A percentile compares a stretch with the other conserved stretches of the same genome.
Conservation (phyloP, 441 rosid species). For the Euphorbia schlechtendalii region DNA sequence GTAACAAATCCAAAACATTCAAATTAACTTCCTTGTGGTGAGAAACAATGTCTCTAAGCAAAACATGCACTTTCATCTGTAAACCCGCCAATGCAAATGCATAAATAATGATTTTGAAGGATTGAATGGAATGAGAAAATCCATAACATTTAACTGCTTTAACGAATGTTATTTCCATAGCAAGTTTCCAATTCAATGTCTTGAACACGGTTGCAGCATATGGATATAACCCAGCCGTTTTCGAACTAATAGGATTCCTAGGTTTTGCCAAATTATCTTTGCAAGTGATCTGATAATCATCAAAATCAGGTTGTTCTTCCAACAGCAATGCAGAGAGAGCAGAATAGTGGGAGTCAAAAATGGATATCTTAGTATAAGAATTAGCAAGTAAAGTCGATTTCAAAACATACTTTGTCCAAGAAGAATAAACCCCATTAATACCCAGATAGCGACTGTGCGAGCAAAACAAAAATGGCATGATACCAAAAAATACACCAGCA, state of each 20-base stretch:
- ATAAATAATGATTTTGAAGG: constrained; percentile 31
- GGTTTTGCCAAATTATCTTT: constrained; percentile 10
- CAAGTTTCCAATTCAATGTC: constrained; percentile 39
- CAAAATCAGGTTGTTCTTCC: constrained; percentile 28
- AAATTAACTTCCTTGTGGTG: constrained; percentile 24
- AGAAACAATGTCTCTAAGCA: constrained; percentile 36
- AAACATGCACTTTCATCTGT: constrained; percentile 35
- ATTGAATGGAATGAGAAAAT: constrained; percentile 27
- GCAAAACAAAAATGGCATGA: constrained; percentile 3
- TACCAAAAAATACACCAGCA: constrained; percentile 6
- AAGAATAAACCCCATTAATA: constrained; percentile 26
- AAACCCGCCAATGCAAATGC: constrained; percentile 30
- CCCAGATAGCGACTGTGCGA: constrained; percentile 10
- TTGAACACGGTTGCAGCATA: constrained; percentile 33
- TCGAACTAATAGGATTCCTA: constrained; percentile 1
- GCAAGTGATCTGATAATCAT: constrained; percentile 16
- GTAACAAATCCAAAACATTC: constrained; percentile 32
- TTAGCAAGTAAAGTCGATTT: constrained; percentile 18
- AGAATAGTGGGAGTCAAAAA: constrained; percentile 19
- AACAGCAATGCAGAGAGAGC: constrained; percentile 29
- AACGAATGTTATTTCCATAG: constrained; percentile 24
- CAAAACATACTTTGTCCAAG: constrained; percentile 17
- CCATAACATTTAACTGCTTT: constrained; percentile 26
- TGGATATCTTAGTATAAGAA: constrained; percentile 12
- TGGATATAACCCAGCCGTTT: constrained; percentile 22